These are phyloP conservation scores for Russula sp. DNA, from an alignment of 768 basidiomycete genomes.

Conservation along the genomic window DNA sequence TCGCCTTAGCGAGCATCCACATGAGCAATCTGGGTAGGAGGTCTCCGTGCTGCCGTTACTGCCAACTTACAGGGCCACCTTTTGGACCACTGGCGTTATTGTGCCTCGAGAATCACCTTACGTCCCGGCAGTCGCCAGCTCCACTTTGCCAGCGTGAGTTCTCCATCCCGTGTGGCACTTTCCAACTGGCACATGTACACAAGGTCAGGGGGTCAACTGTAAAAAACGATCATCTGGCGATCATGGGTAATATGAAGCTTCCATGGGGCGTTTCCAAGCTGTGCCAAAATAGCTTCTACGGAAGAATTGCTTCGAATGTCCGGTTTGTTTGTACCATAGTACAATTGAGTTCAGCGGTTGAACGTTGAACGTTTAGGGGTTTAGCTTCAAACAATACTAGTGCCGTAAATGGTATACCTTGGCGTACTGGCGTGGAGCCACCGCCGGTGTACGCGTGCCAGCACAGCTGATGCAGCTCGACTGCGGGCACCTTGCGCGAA, in stretches of 20 bases:
- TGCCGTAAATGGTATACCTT: not conserved
- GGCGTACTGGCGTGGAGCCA: not conserved
- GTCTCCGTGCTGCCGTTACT: not conserved
- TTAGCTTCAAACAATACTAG: not conserved
- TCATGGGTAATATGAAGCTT: not conserved
- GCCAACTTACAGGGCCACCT: not conserved
- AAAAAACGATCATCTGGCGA: constrained; percentile 9
- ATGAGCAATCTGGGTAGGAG: not conserved
- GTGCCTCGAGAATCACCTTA: not conserved
- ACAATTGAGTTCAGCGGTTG: no score
- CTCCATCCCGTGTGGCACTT: not conserved
- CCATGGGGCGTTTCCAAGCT: not conserved
- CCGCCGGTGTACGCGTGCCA: not conserved
- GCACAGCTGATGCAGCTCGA: not conserved
- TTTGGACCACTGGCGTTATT: not conserved
- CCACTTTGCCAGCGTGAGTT: not conserved
- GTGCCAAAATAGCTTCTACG: not conserved
- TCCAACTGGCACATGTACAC: not conserved
- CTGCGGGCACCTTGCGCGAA: not conserved
- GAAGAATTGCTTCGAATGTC: not conserved
- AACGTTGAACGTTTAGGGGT: not conserved
- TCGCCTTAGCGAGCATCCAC: not conserved
- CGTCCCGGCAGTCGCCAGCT: not conserved
- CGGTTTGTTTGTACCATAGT: not conserved
- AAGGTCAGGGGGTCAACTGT: not conserved